Percentiles rank a stretch among this genome's conserved stretches.
These are phyloP conservation scores for Aphanomyces stellatus DNA, from an alignment of 352 stramenopile species.

Conservation along the genomic window DNA sequence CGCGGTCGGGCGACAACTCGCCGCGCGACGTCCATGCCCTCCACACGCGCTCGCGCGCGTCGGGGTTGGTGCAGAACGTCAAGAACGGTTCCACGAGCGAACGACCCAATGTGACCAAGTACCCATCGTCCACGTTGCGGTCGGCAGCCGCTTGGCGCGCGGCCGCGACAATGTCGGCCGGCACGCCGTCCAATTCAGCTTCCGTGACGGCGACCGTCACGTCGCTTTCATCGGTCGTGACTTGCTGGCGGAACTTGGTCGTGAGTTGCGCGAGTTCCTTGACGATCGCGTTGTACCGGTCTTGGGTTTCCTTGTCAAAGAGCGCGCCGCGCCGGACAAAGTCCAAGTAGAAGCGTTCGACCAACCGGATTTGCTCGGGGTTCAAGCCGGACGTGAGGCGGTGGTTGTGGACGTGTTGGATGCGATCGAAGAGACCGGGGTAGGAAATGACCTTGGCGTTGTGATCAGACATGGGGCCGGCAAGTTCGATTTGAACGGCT, in stretches of 20 bases:
- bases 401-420: slow-evolving; percentile 29
- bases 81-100: slow-evolving; percentile 59
- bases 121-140: slow-evolving; percentile 29
- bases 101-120: slow-evolving; percentile 50
- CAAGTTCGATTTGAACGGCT: slow-evolving; percentile 42
- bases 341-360: slow-evolving; percentile 42
- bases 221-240: slow-evolving; percentile 52
- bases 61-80: slow-evolving; percentile 33
- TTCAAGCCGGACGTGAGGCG: slow-evolving; percentile 17
- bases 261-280: slow-evolving; percentile 39
- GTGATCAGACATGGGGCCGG: slow-evolving; percentile 35
- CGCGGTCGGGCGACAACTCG: slow-evolving; percentile 35
- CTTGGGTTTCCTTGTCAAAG: slow-evolving; percentile 32
- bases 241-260: slow-evolving; percentile 56
- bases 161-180: slow-evolving; percentile 37
- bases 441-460: slow-evolving; percentile 29
- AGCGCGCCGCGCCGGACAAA: slow-evolving; percentile 29
- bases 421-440: slow-evolving; percentile 48
- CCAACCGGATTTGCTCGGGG: slow-evolving; percentile 34
- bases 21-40: slow-evolving; percentile 43
- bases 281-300: slow-evolving; percentile 43
- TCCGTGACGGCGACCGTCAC: slow-evolving; percentile 36
- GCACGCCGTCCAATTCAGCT: slow-evolving; percentile 42
- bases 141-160: slow-evolving; percentile 41
- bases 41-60: slow-evolving; percentile 42